Evolutionary conservation across 768 basidiomycete species (phyloP).

Genomic region (Postia placenta): DNA sequence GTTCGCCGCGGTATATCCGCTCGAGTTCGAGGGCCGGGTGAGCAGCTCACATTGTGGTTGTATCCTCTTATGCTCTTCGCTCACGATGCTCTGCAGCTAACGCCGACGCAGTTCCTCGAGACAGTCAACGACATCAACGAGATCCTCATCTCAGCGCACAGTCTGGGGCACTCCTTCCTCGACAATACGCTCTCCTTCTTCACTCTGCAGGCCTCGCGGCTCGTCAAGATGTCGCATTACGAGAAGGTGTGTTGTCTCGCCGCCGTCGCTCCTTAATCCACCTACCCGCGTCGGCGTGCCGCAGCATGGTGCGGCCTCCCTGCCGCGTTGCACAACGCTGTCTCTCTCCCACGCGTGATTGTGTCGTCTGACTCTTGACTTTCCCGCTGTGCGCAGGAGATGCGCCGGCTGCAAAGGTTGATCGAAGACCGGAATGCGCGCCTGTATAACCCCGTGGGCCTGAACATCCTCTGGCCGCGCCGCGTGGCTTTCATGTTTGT

Average conservation of each 20-base stretch:
- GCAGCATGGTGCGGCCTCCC: background rate
- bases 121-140: slow-evolving; percentile 91
- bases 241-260: slow-evolving; percentile 49
- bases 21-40: slow-evolving; percentile 92
- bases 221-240: slow-evolving; percentile 72
- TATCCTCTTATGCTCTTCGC: background rate
- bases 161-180: slow-evolving; percentile 59
- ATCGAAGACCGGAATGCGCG: slow-evolving; percentile 66
- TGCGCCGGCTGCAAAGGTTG: slow-evolving; percentile 54
- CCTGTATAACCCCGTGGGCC: slow-evolving; percentile 78
- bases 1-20: slow-evolving; percentile 82
- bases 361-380: background rate
- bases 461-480: slow-evolving; percentile 84
- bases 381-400: slow-evolving; percentile 48
- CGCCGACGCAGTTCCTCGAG: slow-evolving; percentile 84
- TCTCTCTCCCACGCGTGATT: background rate
- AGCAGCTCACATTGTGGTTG: slow-evolving; percentile 23
- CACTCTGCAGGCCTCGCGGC: slow-evolving; percentile 72
- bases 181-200: slow-evolving; percentile 79
- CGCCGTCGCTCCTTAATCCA: background rate
- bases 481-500: slow-evolving; percentile 89
- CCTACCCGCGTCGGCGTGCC: background rate
- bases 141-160: slow-evolving; percentile 80
- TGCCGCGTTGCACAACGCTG: background rate
- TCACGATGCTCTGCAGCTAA: too few species aligned